Evolutionary conservation across 768 basidiomycete species (phyloP).

Genomic region (Coprinopsis sp.): DNA sequence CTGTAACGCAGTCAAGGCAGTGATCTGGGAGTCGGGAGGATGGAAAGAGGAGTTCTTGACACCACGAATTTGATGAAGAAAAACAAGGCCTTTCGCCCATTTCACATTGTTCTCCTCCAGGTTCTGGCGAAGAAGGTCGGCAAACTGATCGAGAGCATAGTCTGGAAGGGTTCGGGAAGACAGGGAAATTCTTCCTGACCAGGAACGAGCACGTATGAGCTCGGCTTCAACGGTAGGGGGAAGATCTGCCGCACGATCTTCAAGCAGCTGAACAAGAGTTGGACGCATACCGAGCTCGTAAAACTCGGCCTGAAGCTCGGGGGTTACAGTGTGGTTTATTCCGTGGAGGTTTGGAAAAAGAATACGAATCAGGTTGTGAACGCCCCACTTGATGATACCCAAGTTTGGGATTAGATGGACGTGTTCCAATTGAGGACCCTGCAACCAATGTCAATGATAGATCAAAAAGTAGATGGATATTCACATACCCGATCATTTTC

Average conservation of each 20-base stretch:
- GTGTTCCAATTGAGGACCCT: too few relatives aligned
- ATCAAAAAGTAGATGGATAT: neutral
- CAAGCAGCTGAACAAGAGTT: neutral
- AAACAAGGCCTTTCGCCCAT: constrained; percentile 8
- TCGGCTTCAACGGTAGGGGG: neutral
- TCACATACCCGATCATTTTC: neutral
- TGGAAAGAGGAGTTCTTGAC: constrained; percentile 9
- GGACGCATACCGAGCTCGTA: constrained; percentile 1
- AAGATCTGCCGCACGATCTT: neutral
- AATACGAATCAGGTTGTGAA: neutral
- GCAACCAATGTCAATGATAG: too few relatives aligned
- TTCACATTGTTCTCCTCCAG: neutral
- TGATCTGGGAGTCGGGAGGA: neutral
- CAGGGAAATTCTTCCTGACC: neutral
- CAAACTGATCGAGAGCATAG: neutral
- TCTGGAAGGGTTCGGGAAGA: neutral
- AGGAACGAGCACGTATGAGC: neutral
- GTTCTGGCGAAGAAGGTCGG: neutral
- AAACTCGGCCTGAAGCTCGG: neutral
- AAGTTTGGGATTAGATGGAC: constrained; percentile 3
- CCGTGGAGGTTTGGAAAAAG: neutral
- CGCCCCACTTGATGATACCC: neutral
- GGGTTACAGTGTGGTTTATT: neutral
- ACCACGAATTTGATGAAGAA: constrained; percentile 10
- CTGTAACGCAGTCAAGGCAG: neutral